These are phyloP conservation scores for Didymella segeticola DNA, from an alignment of 2,329 filamentous ascomycete species.

Conservation along the genomic window DNA sequence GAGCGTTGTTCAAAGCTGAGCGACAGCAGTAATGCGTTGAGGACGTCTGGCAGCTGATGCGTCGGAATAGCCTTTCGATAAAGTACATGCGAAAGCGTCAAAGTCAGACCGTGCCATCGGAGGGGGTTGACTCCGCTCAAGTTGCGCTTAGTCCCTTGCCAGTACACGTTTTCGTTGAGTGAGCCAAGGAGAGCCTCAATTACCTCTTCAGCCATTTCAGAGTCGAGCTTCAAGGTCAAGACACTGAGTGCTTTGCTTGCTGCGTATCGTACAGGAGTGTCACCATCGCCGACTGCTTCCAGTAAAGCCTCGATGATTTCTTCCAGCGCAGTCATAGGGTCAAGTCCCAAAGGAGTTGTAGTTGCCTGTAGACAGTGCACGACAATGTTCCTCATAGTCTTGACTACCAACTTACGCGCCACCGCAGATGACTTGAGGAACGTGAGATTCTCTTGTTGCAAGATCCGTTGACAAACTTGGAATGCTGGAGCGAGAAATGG, in stretches of 20 bases:
- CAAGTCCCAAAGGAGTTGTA: constrained; percentile 39
- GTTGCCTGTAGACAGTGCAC: constrained; percentile 65
- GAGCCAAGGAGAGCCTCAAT: constrained; percentile 82
- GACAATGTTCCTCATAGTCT: constrained; percentile 78
- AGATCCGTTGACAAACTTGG: constrained; percentile 65
- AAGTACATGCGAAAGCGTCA: constrained; percentile 85
- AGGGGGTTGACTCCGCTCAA: constrained; percentile 79
- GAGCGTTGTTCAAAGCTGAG: constrained; percentile 89
- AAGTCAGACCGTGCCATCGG: constrained; percentile 89
- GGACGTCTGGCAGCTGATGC: constrained; percentile 72
- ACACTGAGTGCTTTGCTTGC: constrained; percentile 93
- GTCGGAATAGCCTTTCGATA: constrained; percentile 83
- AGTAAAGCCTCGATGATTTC: constrained; percentile 82
- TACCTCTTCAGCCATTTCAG: constrained; percentile 83
- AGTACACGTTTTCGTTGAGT: constrained; percentile 67
- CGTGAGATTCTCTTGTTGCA: constrained; percentile 57
- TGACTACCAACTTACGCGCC: constrained; percentile 82
- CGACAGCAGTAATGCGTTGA: constrained; percentile 78
- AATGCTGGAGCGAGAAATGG: constrained; percentile 72
- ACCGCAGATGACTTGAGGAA: constrained; percentile 76
- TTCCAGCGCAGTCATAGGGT: constrained; percentile 64
- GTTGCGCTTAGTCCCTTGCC: constrained; percentile 62
- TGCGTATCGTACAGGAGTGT: constrained; percentile 88
- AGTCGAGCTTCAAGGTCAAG: constrained; percentile 78
- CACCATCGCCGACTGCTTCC: constrained; percentile 79